Evolutionary conservation across 192 early-diverging fungal genomes (phyloP).

Genomic region (Glomus cerebriforme): DNA sequence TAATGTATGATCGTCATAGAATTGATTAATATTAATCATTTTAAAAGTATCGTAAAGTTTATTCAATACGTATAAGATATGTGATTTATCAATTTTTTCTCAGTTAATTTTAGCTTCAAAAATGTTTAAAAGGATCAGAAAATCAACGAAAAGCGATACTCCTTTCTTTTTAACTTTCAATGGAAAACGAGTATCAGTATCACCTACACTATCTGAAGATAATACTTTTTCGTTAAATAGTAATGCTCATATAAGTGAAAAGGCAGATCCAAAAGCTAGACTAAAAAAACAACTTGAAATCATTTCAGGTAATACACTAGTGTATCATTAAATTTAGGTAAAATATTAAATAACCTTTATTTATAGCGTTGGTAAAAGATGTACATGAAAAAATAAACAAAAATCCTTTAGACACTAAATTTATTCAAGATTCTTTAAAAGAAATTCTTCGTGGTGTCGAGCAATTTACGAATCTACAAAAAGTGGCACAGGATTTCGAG

Average conservation of each 20-base stretch:
- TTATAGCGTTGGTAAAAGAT: conserved; percentile 32
- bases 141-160: no score
- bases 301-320: conserved; percentile 7
- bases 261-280: not conserved
- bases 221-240: not conserved
- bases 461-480: conserved; percentile 23
- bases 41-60: no score
- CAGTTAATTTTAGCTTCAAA: no score
- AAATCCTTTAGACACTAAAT: conserved; percentile 7
- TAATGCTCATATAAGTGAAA: not conserved
- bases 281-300: conserved; percentile 18
- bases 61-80: no score
- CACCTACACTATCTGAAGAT: not conserved
- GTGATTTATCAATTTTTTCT: no score
- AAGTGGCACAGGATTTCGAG: not conserved
- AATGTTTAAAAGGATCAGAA: no score
- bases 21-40: no score
- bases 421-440: not conserved
- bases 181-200: not conserved
- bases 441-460: conserved; percentile 14
- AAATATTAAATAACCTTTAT: not conserved
- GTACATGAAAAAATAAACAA: conserved; percentile 22
- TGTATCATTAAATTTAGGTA: not conserved
- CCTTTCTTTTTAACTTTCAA: no score
- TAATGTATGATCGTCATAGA: no score